A percentile compares a stretch with the other conserved stretches of the same genome.
Conservation (phyloP, 257 asterid species). For the Echium plantagineum region DNA sequence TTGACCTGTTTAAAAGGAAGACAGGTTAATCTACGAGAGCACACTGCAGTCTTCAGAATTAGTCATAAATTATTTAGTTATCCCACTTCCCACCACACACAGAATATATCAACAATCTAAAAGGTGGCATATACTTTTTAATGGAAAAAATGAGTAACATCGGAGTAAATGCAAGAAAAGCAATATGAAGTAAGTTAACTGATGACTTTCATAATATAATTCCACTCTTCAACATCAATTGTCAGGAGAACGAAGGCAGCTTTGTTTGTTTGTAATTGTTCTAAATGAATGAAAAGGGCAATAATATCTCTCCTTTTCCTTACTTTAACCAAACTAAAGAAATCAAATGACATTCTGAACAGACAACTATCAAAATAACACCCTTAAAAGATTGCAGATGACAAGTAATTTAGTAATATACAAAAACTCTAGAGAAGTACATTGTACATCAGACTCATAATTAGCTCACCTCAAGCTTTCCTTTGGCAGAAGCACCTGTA, state of each 20-base stretch:
- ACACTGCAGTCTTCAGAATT: not conserved
- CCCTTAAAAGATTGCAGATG: not conserved
- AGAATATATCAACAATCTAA: not conserved
- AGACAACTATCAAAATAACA: not conserved
- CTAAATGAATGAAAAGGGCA: not conserved
- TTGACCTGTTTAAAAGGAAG: constrained; percentile 33
- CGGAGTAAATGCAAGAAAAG: too few species aligned
- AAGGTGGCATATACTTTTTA: not conserved
- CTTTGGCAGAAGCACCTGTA: constrained; percentile 40
- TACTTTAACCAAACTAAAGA: not conserved
- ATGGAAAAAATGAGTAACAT: too few species aligned
- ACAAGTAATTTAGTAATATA: not conserved
- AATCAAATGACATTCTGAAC: too few species aligned
- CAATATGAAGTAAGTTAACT: not conserved
- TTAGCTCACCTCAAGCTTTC: constrained; percentile 67
- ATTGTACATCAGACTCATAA: constrained; percentile 3
- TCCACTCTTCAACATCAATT: too few species aligned
- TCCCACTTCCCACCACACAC: not conserved
- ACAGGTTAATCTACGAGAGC: constrained; percentile 2
- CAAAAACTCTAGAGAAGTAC: constrained; percentile 3
- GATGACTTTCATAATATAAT: not conserved
- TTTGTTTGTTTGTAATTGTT: not conserved
- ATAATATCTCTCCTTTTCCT: not conserved
- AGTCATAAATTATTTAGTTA: not conserved
- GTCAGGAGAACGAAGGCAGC: too few species aligned